These are phyloP conservation scores for Neurospora pannonica DNA, from an alignment of 495 filamentous ascomycete genomes.

Conservation along the genomic window DNA sequence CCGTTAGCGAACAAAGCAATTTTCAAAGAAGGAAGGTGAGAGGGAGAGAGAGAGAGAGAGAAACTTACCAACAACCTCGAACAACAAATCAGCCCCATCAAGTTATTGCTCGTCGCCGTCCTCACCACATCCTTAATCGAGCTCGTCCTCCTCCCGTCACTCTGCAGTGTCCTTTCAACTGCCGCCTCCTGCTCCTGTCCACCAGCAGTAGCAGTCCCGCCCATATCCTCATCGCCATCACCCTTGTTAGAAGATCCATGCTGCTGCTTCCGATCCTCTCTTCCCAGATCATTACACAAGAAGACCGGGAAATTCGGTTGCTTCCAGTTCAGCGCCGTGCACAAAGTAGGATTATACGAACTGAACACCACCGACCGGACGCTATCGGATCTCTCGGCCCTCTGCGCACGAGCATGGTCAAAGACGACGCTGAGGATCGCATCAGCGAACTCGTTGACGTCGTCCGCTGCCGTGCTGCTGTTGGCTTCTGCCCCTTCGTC, in stretches of 20 bases:
- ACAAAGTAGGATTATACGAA: slow-evolving; percentile 80
- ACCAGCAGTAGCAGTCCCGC: background rate
- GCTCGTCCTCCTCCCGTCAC: slow-evolving; percentile 59
- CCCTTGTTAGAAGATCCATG: background rate
- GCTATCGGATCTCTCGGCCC: slow-evolving; percentile 54
- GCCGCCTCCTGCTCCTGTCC: slow-evolving; percentile 10
- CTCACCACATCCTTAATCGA: slow-evolving; percentile 92
- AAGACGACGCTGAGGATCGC: slow-evolving; percentile 77
- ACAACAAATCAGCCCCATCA: slow-evolving; percentile 92
- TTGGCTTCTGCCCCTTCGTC: slow-evolving; percentile 46
- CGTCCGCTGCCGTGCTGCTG: slow-evolving; percentile 14
- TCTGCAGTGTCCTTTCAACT: slow-evolving; percentile 36
- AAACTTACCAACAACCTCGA: slow-evolving; percentile 69
- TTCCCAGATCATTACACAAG: slow-evolving; percentile 83
- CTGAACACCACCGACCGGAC: slow-evolving; percentile 86
- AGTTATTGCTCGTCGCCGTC: slow-evolving; percentile 90
- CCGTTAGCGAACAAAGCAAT: background rate
- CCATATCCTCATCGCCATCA: background rate
- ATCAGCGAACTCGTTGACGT: slow-evolving; percentile 82
- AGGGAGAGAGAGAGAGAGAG: background rate
- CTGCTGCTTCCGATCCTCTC: slow-evolving; percentile 24
- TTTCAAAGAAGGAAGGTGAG: background rate
- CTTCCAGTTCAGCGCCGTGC: slow-evolving; percentile 95
- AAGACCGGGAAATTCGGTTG: slow-evolving; percentile 97
- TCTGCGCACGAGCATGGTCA: slow-evolving; percentile 71